Conservation (phyloP, 2,329 filamentous ascomycete species). For the Pseudonectria foliicola region DNA sequence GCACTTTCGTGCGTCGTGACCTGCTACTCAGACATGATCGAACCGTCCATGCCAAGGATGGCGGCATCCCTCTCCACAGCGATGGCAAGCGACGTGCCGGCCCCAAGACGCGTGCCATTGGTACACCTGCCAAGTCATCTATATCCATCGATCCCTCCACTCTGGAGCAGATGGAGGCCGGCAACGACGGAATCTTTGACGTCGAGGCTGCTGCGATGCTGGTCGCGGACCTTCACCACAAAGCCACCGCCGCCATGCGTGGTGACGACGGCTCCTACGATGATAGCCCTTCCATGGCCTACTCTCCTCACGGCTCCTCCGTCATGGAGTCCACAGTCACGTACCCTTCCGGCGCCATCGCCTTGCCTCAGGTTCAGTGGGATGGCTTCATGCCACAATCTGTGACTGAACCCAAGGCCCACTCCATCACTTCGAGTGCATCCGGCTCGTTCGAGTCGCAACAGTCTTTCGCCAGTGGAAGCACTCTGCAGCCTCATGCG, state of each 20-base stretch:
- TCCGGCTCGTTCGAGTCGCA: slow-evolving; percentile 63
- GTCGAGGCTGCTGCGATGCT: slow-evolving; percentile 97
- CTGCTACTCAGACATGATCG: slow-evolving; percentile 93
- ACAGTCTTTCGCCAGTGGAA: slow-evolving; percentile 53
- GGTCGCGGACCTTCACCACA: slow-evolving; percentile 96
- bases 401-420: slow-evolving; percentile 64
- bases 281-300: slow-evolving; percentile 56
- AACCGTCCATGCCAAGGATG: slow-evolving; percentile 97
- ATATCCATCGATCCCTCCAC: slow-evolving; percentile 77
- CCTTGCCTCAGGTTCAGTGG: slow-evolving; percentile 84
- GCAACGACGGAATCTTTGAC: slow-evolving; percentile 85
- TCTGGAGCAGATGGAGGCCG: slow-evolving; percentile 87
- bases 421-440: slow-evolving; percentile 61
- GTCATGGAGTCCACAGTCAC: slow-evolving; percentile 72
- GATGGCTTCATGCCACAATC: slow-evolving; percentile 74
- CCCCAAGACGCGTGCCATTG: slow-evolving; percentile 58
- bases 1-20: slow-evolving; percentile 96
- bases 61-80: slow-evolving; percentile 85
- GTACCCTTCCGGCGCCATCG: slow-evolving; percentile 72
- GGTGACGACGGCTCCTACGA: slow-evolving; percentile 50
- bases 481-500: slow-evolving; percentile 48
- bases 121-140: slow-evolving; percentile 65
- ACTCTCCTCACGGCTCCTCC: slow-evolving; percentile 62
- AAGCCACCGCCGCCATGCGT: slow-evolving; percentile 68
- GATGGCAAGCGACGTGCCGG: slow-evolving; percentile 81